These are phyloP conservation scores for Beverwykella pulmonaria DNA, from an alignment of 495 filamentous ascomycete genomes.

Conservation along the genomic window DNA sequence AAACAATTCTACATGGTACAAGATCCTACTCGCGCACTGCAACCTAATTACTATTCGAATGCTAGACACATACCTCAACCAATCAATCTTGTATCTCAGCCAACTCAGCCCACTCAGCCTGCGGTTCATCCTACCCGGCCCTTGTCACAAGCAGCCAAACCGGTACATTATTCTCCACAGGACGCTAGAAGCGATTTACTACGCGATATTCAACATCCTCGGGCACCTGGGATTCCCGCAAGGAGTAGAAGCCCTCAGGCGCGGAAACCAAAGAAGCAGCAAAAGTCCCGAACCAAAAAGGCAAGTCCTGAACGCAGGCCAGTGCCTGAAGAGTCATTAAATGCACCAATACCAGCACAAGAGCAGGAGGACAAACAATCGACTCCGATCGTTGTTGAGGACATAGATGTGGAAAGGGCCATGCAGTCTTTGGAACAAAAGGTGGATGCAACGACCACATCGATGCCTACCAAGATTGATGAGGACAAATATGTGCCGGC, in stretches of 20 bases:
- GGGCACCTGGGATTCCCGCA: background rate
- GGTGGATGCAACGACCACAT: background rate
- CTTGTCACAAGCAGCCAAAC: background rate
- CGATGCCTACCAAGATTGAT: background rate
- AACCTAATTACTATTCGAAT: background rate
- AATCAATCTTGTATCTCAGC: background rate
- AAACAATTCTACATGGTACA: background rate
- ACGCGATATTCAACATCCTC: background rate
- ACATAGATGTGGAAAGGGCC: background rate
- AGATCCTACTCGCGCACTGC: background rate
- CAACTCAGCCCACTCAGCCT: background rate
- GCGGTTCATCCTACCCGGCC: background rate
- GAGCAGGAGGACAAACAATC: background rate
- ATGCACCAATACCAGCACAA: background rate
- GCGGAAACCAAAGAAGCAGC: conserved; percentile 16
- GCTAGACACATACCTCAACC: background rate
- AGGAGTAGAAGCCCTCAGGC: conserved; percentile 16
- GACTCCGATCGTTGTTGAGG: background rate
- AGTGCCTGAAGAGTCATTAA: background rate
- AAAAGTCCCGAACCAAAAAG: background rate
- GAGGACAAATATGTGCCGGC: too few species aligned
- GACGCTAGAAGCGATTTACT: conserved; percentile 25
- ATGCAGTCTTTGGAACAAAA: background rate
- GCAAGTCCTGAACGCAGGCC: background rate
- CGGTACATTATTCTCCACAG: conserved; percentile 33